phyloP scores from a whole-genome alignment of 2,329 filamentous ascomycete genomes.

The Penicillium janthinellum region DNA sequence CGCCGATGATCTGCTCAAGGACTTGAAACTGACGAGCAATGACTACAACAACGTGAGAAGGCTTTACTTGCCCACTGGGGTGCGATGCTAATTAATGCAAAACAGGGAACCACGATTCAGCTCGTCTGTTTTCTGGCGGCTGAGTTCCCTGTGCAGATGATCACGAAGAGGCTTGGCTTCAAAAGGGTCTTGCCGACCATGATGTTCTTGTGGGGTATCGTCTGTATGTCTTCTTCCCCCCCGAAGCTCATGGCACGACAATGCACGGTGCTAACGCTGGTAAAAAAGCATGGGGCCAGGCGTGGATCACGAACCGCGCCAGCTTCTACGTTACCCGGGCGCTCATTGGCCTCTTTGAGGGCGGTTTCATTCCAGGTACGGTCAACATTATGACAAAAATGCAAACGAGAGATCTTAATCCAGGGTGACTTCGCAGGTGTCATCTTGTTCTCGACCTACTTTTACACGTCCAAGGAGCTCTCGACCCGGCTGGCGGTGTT shows the following conservation, averaged over 20 bases:
- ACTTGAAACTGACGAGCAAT: conserved; percentile 47
- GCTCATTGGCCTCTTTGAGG: conserved; percentile 50
- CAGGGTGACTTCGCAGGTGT: neutral
- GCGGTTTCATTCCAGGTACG: conserved; percentile 48
- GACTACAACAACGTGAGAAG: conserved; percentile 32
- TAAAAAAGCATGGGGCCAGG: conserved; percentile 36
- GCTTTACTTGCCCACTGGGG: too few species aligned
- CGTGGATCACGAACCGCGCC: conserved; percentile 47
- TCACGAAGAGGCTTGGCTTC: conserved; percentile 52
- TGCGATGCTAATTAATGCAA: neutral
- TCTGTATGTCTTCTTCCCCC: neutral
- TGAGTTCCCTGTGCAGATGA: conserved; percentile 60
- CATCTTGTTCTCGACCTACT: conserved; percentile 1
- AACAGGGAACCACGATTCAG: conserved; percentile 31
- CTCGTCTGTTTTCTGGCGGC: conserved; percentile 37
- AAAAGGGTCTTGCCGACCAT: conserved; percentile 55
- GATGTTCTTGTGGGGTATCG: conserved; percentile 50
- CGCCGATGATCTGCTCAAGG: conserved; percentile 58
- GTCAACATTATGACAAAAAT: neutral
- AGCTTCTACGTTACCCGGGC: conserved; percentile 44
- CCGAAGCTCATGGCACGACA: neutral
- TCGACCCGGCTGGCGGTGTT: neutral
- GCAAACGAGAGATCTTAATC: neutral
- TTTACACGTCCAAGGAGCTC: conserved; percentile 7
- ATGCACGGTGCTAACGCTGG: neutral